Conservation (phyloP, 345 rosid genomes). For the Fremontodendron californicum region DNA sequence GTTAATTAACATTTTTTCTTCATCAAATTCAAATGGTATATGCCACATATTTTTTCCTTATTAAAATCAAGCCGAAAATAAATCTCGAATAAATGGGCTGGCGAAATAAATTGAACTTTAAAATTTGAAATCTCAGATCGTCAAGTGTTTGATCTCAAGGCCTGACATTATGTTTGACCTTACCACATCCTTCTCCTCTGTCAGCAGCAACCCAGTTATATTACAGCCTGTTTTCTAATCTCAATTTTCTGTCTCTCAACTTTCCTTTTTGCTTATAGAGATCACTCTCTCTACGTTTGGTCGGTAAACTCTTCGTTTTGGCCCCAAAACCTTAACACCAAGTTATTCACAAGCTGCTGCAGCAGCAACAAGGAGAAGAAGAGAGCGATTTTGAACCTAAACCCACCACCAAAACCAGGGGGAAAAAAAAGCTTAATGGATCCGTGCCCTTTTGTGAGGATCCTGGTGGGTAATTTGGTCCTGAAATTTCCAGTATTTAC, state of each 20-base stretch:
- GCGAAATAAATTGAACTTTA: background rate
- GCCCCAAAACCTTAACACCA: background rate
- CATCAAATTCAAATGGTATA: too few species aligned
- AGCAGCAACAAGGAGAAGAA: background rate
- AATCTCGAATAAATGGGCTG: too few species aligned
- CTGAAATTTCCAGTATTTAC: conserved; percentile 41
- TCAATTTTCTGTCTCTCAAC: background rate
- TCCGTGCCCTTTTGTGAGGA: conserved; percentile 87
- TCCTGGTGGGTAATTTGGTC: conserved; percentile 72
- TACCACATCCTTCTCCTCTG: background rate
- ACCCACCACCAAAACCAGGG: background rate
- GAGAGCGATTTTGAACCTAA: background rate
- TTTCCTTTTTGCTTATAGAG: background rate
- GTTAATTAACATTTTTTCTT: background rate
- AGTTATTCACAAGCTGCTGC: background rate
- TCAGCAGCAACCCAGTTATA: conserved; percentile 36
- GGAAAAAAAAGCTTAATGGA: conserved; percentile 43
- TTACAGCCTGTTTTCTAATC: conserved; percentile 56
- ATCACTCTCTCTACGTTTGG: background rate
- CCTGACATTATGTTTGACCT: background rate
- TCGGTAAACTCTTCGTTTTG: conserved; percentile 1
- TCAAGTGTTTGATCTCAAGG: background rate
- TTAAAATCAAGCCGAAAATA: background rate
- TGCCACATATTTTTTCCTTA: too few species aligned
- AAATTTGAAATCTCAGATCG: background rate